Base-by-base conservation (phyloP, 2,329 filamentous ascomycete genomes). In the Alternaria postmessia region DNA sequence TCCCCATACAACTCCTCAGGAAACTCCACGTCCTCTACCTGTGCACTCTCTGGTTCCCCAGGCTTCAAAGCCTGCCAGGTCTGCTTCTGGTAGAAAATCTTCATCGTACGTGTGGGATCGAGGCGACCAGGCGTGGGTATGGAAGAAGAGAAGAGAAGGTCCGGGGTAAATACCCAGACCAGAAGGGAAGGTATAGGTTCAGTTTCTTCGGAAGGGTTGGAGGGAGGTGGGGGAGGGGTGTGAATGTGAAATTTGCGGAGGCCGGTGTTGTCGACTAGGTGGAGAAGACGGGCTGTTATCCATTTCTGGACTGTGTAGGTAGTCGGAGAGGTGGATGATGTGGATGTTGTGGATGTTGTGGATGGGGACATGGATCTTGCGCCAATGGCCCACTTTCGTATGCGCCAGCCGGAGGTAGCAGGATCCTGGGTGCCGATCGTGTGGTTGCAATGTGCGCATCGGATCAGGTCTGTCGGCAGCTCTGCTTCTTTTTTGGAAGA, bases 161-260 rank as follows among this genome's bases (percentile, higher is more conserved):
- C 83, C 0, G 86, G 85, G 7, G 87, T 87, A 75, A 89, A 89
- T 54, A 87, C 79, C 87, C 87, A 89, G 28, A 88, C 64, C 75
- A 85, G 70, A 3, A 75, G 58, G 2, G 74, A 72, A 7, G 68
- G 63, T 5, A 65, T 59, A 16, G 67, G 48, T 16, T 16, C 47
- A 68, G 43, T 9, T 16, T 44, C 14, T 11, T 47, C 8, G 41
- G 12, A 30, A 7, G 16, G 14, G 32, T 36, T 16, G 16, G 34
- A 36, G 12, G 32, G 32, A 36, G 12, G 32, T 36, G 39, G 36
- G 18, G 22, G 18, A 4, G 32, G 36, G 16, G 69, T 61, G 41
- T 76, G 86, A 1, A 90, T 82, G 53, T 87, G 60, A 75, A 89
- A 88, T 66, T 85, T 84, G 18, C 86, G 82, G 3, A 84, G 78